These are phyloP conservation scores for Metschnikowia aberdeeniae DNA, from an alignment of 805 yeast species.

Conservation along the genomic window DNA sequence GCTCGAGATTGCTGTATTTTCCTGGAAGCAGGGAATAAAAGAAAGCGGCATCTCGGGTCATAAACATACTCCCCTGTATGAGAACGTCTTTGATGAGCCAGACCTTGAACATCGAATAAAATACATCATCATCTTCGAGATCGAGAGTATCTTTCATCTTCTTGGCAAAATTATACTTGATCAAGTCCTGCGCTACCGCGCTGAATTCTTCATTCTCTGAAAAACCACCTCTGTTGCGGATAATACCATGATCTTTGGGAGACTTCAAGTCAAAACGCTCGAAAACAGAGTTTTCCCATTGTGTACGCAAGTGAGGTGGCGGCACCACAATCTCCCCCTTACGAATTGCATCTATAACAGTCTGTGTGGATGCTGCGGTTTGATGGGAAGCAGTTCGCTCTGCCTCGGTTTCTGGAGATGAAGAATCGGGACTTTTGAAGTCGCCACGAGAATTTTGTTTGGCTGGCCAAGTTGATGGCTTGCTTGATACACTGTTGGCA, in stretches of 20 bases:
- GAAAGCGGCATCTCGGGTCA: slow-evolving; percentile 60
- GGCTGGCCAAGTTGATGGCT: neutral
- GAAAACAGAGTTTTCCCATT: slow-evolving; percentile 29
- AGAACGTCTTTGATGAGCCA: slow-evolving; percentile 83
- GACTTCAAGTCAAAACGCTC: slow-evolving; percentile 13
- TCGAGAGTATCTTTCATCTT: slow-evolving; percentile 36
- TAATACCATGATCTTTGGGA: slow-evolving; percentile 10
- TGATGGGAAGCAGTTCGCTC: neutral
- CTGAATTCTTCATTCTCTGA: slow-evolving; percentile 8
- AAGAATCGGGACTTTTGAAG: neutral
- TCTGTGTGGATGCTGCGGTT: neutral
- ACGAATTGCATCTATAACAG: neutral
- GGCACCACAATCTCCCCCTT: slow-evolving; percentile 7
- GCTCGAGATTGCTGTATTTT: slow-evolving; percentile 11
- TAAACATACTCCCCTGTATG: slow-evolving; percentile 77
- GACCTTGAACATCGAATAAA: slow-evolving; percentile 60
- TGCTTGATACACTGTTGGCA: neutral
- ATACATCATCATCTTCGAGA: slow-evolving; percentile 51
- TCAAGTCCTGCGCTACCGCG: slow-evolving; percentile 7
- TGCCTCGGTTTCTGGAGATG: neutral
- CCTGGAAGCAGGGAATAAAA: slow-evolving; percentile 77
- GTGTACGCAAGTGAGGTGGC: slow-evolving; percentile 12
- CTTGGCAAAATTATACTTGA: slow-evolving; percentile 30
- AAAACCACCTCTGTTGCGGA: slow-evolving; percentile 11
- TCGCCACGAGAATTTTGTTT: neutral